Conservation (phyloP, 176 grass and related monocot species). For the Musa acuminata region DNA sequence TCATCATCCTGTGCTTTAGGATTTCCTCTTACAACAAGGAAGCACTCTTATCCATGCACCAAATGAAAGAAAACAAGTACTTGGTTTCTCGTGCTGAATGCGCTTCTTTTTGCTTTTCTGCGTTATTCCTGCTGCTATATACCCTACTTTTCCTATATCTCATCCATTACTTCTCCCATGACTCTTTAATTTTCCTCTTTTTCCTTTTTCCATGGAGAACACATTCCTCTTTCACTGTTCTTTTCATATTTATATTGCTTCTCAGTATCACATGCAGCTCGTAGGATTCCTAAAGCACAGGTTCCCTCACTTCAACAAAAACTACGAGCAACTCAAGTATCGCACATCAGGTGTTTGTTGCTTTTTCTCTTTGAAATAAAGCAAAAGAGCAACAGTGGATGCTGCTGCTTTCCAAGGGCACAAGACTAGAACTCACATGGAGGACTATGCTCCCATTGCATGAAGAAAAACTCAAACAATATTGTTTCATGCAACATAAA, state of each 20-base stretch:
- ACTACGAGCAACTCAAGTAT: constrained; percentile 16
- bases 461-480: too few relatives aligned
- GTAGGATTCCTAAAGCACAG: constrained; percentile 44
- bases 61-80: constrained; percentile 12
- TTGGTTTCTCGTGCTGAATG: constrained; percentile 49
- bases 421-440: not conserved
- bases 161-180: constrained; percentile 17
- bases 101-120: constrained; percentile 38
- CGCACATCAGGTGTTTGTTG: constrained; percentile 15
- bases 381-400: constrained; percentile 1
- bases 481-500: not conserved
- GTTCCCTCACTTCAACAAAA: constrained; percentile 38
- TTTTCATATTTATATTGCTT: not conserved
- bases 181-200: not conserved
- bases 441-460: too few relatives aligned
- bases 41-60: constrained; percentile 40
- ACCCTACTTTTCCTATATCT: constrained; percentile 21
- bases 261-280: constrained; percentile 41
- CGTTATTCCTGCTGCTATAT: constrained; percentile 11
- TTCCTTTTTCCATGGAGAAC: constrained; percentile 8
- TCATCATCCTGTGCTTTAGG: constrained; percentile 34
- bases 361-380: constrained; percentile 11
- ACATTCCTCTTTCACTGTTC: constrained; percentile 17
- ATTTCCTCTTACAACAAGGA: constrained; percentile 37
- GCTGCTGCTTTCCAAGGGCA: not conserved